A percentile compares a stretch with the other conserved stretches of the same genome.
phyloP scores from a whole-genome alignment of 2,329 filamentous ascomycete genomes.

The Rutstroemia sp. region DNA sequence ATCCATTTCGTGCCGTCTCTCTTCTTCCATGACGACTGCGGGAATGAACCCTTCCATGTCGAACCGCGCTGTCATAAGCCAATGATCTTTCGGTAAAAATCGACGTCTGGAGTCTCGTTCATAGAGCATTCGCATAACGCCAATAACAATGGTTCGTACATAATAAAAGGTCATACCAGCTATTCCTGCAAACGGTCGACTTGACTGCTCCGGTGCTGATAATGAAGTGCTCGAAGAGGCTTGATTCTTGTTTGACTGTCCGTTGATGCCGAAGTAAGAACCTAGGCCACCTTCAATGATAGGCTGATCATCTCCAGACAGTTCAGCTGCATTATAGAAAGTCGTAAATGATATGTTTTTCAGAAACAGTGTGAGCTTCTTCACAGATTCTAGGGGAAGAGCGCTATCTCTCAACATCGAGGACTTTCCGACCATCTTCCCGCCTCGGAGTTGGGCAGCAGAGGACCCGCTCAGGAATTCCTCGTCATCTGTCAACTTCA shows the following conservation, averaged over 20 bases:
- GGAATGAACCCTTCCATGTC: constrained; percentile 84
- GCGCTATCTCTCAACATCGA: constrained; percentile 55
- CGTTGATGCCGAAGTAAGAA: constrained; percentile 36
- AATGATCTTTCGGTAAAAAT: constrained; percentile 78
- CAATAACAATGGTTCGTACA: constrained; percentile 72
- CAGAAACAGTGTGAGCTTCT: constrained; percentile 70
- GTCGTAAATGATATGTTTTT: constrained; percentile 87
- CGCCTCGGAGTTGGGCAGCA: constrained; percentile 14
- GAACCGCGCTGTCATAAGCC: constrained; percentile 85
- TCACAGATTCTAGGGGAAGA: constrained; percentile 63
- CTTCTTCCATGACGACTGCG: constrained; percentile 81
- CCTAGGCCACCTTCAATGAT: constrained; percentile 35
- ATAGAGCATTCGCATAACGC: constrained; percentile 79
- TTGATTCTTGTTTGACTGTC: constrained; percentile 14
- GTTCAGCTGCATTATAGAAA: constrained; percentile 73
- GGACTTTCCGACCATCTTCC: constrained; percentile 33
- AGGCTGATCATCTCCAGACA: constrained; percentile 37
- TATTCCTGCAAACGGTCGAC: constrained; percentile 48
- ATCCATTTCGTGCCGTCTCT: constrained; percentile 62
- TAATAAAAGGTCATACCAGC: constrained; percentile 70
- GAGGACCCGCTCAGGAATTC: constrained; percentile 71
- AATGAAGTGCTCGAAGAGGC: background rate
- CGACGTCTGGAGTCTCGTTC: constrained; percentile 83
- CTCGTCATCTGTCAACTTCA: constrained; percentile 91
- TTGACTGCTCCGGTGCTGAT: background rate